Conservation (phyloP, 495 filamentous ascomycete species). For the Poronia punctata region DNA sequence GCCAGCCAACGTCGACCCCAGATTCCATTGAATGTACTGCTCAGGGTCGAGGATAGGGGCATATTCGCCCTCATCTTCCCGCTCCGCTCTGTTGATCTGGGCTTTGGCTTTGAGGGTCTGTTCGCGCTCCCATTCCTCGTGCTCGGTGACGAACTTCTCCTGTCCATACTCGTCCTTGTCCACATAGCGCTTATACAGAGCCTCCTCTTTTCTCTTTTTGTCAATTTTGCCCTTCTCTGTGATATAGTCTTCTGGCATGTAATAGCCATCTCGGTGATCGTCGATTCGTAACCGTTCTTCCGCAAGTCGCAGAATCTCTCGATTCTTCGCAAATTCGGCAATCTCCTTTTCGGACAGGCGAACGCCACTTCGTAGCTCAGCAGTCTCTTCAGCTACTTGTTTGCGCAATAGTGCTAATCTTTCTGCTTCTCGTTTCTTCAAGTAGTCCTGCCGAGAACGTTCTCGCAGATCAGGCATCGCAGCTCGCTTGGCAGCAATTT, state of each 20-base stretch:
- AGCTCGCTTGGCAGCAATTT: slow-evolving; percentile 19
- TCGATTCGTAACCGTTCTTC: slow-evolving; percentile 85
- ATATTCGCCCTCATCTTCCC: slow-evolving; percentile 81
- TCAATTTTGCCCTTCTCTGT: slow-evolving; percentile 89
- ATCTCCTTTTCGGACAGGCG: slow-evolving; percentile 71
- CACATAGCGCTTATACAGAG: slow-evolving; percentile 84
- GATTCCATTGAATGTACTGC: slow-evolving; percentile 79
- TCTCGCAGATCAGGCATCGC: slow-evolving; percentile 72
- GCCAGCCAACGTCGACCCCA: slow-evolving; percentile 64
- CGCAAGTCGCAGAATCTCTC: slow-evolving; percentile 77
- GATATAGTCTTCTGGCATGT: slow-evolving; percentile 90
- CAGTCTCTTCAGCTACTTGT: slow-evolving; percentile 86
- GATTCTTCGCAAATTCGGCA: slow-evolving; percentile 84
- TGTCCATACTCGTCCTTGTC: slow-evolving; percentile 82
- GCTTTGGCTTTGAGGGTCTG: slow-evolving; percentile 85
- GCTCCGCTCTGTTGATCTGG: slow-evolving; percentile 67
- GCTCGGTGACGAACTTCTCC: slow-evolving; percentile 87
- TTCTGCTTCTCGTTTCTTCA: slow-evolving; percentile 87
- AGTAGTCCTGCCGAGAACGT: slow-evolving; percentile 82
- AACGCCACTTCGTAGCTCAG: slow-evolving; percentile 72
- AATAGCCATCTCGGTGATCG: slow-evolving; percentile 88
- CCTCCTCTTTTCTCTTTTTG: slow-evolving; percentile 81
- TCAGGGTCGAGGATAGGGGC: slow-evolving; percentile 91
- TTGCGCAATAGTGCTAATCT: slow-evolving; percentile 75
- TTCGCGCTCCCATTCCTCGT: slow-evolving; percentile 92